A percentile compares a stretch with the other conserved stretches of the same genome.
These are phyloP conservation scores for Ceratobasidium sp. DNA, from an alignment of 1,284 basidiomycete species.

Conservation along the genomic window DNA sequence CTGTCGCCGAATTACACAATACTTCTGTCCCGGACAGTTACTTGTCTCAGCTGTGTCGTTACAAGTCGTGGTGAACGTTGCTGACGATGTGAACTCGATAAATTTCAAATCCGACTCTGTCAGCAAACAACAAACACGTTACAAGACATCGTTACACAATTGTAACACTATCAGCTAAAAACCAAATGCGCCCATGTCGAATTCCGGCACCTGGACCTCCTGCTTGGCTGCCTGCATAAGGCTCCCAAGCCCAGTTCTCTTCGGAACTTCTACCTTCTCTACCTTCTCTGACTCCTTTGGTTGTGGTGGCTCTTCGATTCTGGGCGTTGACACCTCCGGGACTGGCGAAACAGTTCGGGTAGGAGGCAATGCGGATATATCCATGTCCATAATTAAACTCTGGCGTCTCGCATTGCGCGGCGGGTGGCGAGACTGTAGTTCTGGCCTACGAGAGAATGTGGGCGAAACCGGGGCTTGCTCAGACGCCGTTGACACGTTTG, in stretches of 20 bases:
- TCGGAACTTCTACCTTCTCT: constrained; percentile 55
- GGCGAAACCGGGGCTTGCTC: constrained; percentile 39
- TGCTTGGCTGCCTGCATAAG: constrained; percentile 89
- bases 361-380: constrained; percentile 68
- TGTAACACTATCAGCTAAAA: constrained; percentile 43
- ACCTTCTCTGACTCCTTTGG: constrained; percentile 8
- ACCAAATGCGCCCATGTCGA: constrained; percentile 80
- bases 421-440: constrained; percentile 39
- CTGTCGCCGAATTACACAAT: not conserved
- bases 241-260: constrained; percentile 79
- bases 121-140: constrained; percentile 3
- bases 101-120: constrained; percentile 24
- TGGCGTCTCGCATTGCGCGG: constrained; percentile 23
- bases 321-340: constrained; percentile 5
- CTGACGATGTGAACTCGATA: constrained; percentile 20
- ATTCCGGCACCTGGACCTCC: constrained; percentile 83
- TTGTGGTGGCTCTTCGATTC: constrained; percentile 21
- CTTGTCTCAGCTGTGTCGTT: constrained; percentile 37
- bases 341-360: constrained; percentile 62
- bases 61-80: constrained; percentile 40
- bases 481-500: constrained; percentile 30
- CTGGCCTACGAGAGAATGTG: constrained; percentile 34
- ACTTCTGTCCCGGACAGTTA: constrained; percentile 26
- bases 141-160: not conserved
- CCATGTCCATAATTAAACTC: constrained; percentile 74